Evolutionary conservation across 164 flowering plant genomes (phyloP).

Genomic region (Magnolia kwangsiensis): DNA sequence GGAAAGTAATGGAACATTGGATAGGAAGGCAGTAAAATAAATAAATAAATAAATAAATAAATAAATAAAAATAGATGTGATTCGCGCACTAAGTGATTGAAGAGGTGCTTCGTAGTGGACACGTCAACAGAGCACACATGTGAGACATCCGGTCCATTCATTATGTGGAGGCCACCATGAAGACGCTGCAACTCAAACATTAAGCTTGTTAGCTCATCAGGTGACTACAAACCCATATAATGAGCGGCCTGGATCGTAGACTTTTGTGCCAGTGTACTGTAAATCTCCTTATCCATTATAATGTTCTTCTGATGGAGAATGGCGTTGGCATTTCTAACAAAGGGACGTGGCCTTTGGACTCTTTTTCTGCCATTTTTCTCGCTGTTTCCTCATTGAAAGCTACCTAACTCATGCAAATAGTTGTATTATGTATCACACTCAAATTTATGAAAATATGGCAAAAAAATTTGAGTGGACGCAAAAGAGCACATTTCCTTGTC

Average conservation of each 20-base stretch:
- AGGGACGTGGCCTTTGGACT: not conserved
- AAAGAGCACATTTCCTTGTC: not conserved
- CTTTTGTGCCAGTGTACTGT: too few relatives aligned
- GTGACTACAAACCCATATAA: too few relatives aligned
- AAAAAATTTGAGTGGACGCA: not conserved
- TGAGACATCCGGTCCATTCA: too few relatives aligned
- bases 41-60: not conserved
- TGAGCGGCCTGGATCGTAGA: too few relatives aligned
- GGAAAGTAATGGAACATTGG: not conserved
- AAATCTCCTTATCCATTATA: too few relatives aligned
- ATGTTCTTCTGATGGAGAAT: too few relatives aligned
- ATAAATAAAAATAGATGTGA: not conserved
- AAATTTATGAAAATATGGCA: slow-evolving; percentile 5
- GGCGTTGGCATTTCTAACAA: not conserved
- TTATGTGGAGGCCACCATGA: too few relatives aligned
- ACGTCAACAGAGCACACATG: too few relatives aligned
- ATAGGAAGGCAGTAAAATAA: not conserved
- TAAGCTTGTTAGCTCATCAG: too few relatives aligned
- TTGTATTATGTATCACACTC: not conserved
- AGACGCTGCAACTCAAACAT: too few relatives aligned
- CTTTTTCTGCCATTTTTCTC: not conserved
- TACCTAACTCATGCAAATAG: slow-evolving; percentile 15
- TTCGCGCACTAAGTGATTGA: too few relatives aligned
- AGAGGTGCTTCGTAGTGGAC: too few relatives aligned
- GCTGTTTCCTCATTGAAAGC: slow-evolving; percentile 25